Percentiles rank a stretch among this genome's conserved stretches.
Evolutionary conservation across 2,329 filamentous ascomycete genomes (phyloP).

Genomic region (Mycogone perniciosa): DNA sequence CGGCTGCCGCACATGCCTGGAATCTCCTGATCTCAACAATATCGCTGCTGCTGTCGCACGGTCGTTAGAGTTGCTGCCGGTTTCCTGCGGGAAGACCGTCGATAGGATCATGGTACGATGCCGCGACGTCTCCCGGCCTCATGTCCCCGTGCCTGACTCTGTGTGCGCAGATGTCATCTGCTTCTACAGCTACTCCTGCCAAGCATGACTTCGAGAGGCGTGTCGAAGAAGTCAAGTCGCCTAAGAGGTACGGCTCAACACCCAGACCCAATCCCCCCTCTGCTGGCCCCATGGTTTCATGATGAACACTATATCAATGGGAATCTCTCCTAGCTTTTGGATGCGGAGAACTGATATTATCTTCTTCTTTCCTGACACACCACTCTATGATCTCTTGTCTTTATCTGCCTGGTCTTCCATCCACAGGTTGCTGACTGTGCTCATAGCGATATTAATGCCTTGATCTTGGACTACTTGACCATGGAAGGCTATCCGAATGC

Average conservation of each 20-base stretch:
- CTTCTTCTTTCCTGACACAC: conserved; percentile 50
- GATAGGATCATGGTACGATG: conserved; percentile 15
- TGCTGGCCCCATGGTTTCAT: conserved; percentile 30
- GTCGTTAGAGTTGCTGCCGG: conserved; percentile 10
- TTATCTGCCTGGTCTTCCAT: conserved; percentile 3
- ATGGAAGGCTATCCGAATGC: conserved; percentile 92
- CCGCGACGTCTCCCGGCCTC: conserved; percentile 2
- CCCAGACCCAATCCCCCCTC: neutral
- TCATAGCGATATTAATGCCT: conserved; percentile 81
- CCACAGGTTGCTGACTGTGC: conserved; percentile 22
- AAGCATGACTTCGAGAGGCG: conserved; percentile 73
- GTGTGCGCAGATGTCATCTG: conserved; percentile 55
- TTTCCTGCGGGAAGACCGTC: conserved; percentile 11
- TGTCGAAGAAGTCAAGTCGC: conserved; percentile 76
- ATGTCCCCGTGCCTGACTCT: conserved; percentile 9
- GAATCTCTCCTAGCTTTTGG: conserved; percentile 98
- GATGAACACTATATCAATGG: conserved; percentile 95
- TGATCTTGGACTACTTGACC: conserved; percentile 95
- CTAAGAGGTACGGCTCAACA: conserved; percentile 69
- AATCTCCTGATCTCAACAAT: conserved; percentile 3
- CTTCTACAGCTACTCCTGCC: conserved; percentile 64
- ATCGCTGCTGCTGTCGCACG: conserved; percentile 5
- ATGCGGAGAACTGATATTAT: conserved; percentile 78
- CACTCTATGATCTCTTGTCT: neutral
- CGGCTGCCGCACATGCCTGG: conserved; percentile 15